These are phyloP conservation scores for Evernia prunastri DNA, from an alignment of 495 filamentous ascomycete species.

Conservation along the genomic window DNA sequence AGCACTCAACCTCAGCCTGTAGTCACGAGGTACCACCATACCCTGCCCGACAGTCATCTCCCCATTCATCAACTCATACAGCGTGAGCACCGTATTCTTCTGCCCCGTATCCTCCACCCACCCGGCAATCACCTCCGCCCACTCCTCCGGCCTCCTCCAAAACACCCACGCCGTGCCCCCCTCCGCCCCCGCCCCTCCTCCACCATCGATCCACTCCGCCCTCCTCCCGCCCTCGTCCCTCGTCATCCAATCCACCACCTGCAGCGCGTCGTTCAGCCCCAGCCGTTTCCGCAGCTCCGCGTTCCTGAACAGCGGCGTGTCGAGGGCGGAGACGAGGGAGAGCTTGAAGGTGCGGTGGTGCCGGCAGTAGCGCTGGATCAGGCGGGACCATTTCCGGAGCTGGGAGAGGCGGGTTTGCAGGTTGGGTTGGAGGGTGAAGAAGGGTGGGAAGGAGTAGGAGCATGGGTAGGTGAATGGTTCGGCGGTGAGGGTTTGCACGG, in stretches of 20 bases:
- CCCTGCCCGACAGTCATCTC: conserved; percentile 45
- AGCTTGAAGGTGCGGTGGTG: conserved; percentile 68
- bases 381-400: conserved; percentile 73
- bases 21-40: background rate
- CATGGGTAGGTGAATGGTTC: conserved; percentile 36
- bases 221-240: conserved; percentile 54
- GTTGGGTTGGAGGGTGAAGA: conserved; percentile 69
- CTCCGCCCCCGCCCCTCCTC: conserved; percentile 23
- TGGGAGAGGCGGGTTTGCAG: conserved; percentile 67
- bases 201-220: conserved; percentile 57
- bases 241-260: conserved; percentile 68
- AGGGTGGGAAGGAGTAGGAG: conserved; percentile 48
- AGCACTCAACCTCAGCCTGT: background rate
- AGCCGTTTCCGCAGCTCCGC: conserved; percentile 49
- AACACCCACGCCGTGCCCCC: conserved; percentile 51
- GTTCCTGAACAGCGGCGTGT: conserved; percentile 54
- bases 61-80: conserved; percentile 68
- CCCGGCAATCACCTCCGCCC: conserved; percentile 55
- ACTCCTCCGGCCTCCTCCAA: conserved; percentile 68
- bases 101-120: conserved; percentile 67
- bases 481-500: background rate
- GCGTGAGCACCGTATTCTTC: conserved; percentile 64
- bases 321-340: conserved; percentile 53
- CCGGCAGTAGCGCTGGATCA: conserved; percentile 78
- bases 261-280: conserved; percentile 52